Conservation (phyloP, 2,329 filamentous ascomycete species). For the Sclerotinia sclerotiorum region DNA sequence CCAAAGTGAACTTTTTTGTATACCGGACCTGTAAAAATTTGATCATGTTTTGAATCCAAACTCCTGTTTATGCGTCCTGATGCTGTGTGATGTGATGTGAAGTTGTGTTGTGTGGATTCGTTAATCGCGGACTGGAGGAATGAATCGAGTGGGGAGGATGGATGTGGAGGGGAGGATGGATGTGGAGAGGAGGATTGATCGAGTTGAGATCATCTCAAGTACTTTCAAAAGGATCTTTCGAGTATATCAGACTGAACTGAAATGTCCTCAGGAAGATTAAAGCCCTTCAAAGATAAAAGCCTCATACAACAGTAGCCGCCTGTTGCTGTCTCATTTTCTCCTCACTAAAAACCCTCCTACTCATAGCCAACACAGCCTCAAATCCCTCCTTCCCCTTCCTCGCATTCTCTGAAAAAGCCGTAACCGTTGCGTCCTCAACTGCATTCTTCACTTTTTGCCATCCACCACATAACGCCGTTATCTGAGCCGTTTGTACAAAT, state of each 20-base stretch:
- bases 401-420: conserved; percentile 89
- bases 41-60: neutral
- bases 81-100: neutral
- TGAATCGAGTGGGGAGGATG: neutral
- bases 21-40: neutral
- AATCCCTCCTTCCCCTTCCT: conserved; percentile 89
- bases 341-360: conserved; percentile 85
- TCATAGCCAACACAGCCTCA: conserved; percentile 92
- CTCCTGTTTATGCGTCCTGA: neutral
- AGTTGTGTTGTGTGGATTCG: neutral
- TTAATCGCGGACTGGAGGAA: conserved; percentile 8
- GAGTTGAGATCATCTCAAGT: neutral
- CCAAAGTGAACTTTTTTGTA: conserved; percentile 26
- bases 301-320: neutral
- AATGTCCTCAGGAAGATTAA: neutral
- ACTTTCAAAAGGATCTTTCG: neutral
- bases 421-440: conserved; percentile 89
- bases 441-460: conserved; percentile 97
- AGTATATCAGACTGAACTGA: neutral
- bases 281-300: neutral
- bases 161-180: neutral
- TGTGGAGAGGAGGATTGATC: neutral
- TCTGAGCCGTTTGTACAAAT: conserved; percentile 86
- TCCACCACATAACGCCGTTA: conserved; percentile 90
- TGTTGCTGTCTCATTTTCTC: conserved; percentile 64